These are phyloP conservation scores for Venturiaceae sp. DNA, from an alignment of 2,329 filamentous ascomycete species.

Conservation along the genomic window DNA sequence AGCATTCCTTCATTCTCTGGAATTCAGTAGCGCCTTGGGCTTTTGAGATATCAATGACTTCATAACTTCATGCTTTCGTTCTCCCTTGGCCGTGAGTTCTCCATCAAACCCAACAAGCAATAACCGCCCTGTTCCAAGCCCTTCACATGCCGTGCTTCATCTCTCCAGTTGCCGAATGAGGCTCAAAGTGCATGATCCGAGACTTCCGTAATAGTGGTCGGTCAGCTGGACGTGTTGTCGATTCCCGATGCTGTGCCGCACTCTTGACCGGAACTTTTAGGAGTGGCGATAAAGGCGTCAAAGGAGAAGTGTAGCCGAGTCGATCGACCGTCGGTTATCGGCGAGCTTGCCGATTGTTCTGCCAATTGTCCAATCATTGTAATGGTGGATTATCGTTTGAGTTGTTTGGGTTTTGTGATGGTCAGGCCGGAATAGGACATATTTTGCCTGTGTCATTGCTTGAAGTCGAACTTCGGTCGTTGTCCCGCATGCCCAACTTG, in stretches of 20 bases:
- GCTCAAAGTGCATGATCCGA: neutral
- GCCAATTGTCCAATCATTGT: neutral
- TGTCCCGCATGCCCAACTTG: too few relatives aligned
- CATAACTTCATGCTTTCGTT: too few relatives aligned
- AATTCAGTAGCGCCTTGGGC: too few relatives aligned
- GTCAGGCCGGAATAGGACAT: neutral
- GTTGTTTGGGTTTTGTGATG: neutral
- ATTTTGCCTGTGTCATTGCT: neutral
- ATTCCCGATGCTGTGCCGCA: neutral
- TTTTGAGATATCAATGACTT: too few relatives aligned
- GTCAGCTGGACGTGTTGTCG: too few relatives aligned
- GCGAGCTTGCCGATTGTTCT: neutral
- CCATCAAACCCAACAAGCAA: too few relatives aligned
- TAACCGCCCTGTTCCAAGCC: too few relatives aligned
- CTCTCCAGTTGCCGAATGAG: neutral
- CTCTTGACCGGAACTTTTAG: neutral
- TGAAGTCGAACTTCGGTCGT: too few relatives aligned
- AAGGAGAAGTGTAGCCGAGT: neutral
- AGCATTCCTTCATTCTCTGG: too few relatives aligned
- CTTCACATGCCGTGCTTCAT: neutral
- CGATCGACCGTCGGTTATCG: neutral
- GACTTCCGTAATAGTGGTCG: neutral
- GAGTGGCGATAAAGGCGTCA: neutral
- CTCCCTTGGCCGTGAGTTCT: too few relatives aligned
- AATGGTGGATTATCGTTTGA: neutral